phyloP scores from a whole-genome alignment of 192 early-diverging fungal species.

The Entomortierella chlamydospora region DNA sequence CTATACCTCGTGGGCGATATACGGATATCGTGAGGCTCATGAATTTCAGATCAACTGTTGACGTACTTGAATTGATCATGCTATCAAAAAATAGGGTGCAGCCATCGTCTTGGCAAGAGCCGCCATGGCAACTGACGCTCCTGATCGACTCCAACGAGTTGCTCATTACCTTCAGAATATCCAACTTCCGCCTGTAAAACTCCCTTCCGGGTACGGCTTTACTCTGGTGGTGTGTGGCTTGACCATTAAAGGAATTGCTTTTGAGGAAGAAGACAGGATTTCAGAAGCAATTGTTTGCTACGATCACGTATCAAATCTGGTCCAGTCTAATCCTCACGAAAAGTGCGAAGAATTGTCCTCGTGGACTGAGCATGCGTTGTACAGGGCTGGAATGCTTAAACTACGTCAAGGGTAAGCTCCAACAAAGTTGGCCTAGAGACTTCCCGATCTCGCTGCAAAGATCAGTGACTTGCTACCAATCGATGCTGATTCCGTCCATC shows the following conservation, averaged over 20 bases:
- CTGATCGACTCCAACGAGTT: slow-evolving; percentile 30
- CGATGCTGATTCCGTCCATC: not conserved
- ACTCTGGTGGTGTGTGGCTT: slow-evolving; percentile 67
- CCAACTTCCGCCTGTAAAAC: slow-evolving; percentile 45
- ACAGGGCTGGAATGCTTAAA: slow-evolving; percentile 68
- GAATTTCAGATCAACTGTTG: too few relatives aligned
- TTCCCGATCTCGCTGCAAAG: too few relatives aligned
- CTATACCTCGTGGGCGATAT: not conserved
- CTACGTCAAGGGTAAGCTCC: slow-evolving; percentile 52
- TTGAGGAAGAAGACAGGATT: slow-evolving; percentile 59
- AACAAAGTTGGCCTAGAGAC: not conserved
- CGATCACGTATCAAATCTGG: slow-evolving; percentile 56
- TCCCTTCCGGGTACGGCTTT: slow-evolving; percentile 65
- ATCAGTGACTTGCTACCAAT: not conserved
- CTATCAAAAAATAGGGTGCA: slow-evolving; percentile 37
- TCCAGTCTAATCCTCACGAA: slow-evolving; percentile 56
- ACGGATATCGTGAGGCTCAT: too few relatives aligned
- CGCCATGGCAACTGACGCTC: slow-evolving; percentile 63
- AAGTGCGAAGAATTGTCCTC: slow-evolving; percentile 64
- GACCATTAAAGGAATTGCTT: slow-evolving; percentile 72
- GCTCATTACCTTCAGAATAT: slow-evolving; percentile 44
- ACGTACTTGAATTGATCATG: too few relatives aligned
- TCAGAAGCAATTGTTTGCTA: slow-evolving; percentile 62
- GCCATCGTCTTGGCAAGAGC: slow-evolving; percentile 68
- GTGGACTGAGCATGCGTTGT: slow-evolving; percentile 79